Evolutionary conservation across 2,329 filamentous ascomycete species (phyloP), one percentile per base, ranked within the genome.

Genomic region (Dactylonectria estremocensis): DNA sequence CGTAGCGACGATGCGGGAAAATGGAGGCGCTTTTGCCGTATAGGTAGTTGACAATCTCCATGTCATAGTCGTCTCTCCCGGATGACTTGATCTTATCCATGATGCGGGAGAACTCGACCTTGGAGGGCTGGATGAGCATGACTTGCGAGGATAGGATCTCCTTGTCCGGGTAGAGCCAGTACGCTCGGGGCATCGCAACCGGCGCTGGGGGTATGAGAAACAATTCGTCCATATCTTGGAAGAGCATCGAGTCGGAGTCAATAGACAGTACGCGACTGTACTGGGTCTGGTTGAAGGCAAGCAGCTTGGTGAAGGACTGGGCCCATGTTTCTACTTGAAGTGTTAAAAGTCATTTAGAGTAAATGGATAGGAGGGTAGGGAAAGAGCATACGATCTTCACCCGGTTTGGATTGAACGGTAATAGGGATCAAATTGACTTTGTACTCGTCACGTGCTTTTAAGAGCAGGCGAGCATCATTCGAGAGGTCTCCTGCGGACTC

Each of bases 121-220:
- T 76, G 2, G 86, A 88, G 0, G 92, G 91, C 54, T 90, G 82
- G 20, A 91, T 80, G 2, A 92, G 84, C 72, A 91, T 83, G 18
- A 92, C 75, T 4, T 89, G 83, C 0, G 88, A 88, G 0, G 89
- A 89, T 11, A 93, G 83, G 2, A 85, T 83, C 69, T 84, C 83
- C 9, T 82, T 82, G 1, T 84, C 81, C 0, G 87, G 87, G 5
- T 87, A 83, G 1, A 89, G 82, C 92, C 92, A 94, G 77, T 94
- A 93, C 9, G 92, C 92, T 35, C 90, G 87, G 1, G 92, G 90
- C 87, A 93, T 91, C 3, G 91, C 91, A 4, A 92, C 85, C 1
- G 87, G 82, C 1, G 87, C 85, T 1, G 82, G 77, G 0, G 92
- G 92, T 1, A 92, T 82, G 31, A 91, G 85, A 80, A 94, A 94